Conservation (phyloP, 805 yeast genomes). For the Myxozyma neglecta region DNA sequence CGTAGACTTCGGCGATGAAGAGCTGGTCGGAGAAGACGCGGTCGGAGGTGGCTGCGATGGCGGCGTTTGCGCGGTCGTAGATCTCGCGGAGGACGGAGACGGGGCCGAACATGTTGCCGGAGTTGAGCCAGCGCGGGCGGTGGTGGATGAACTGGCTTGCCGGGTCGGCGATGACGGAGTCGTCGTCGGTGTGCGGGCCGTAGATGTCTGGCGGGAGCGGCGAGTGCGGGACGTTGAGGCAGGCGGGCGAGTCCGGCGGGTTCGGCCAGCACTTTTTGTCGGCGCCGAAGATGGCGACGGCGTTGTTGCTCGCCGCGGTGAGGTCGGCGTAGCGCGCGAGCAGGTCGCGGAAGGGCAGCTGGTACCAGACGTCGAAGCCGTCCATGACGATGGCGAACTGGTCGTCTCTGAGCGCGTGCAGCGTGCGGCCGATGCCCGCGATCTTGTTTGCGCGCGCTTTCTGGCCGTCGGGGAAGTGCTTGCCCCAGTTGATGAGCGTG, state of each 20-base stretch:
- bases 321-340: conserved; percentile 14
- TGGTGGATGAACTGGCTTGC: conserved; percentile 13
- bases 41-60: conserved; percentile 24
- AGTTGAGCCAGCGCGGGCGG: conserved; percentile 32
- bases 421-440: conserved; percentile 19
- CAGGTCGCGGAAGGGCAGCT: conserved; percentile 22
- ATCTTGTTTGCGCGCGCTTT: conserved; percentile 28
- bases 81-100: conserved; percentile 19
- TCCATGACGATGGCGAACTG: conserved; percentile 28
- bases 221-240: conserved; percentile 26
- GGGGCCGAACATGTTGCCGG: conserved; percentile 30
- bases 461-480: conserved; percentile 4
- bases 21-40: conserved; percentile 30
- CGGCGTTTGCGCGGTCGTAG: conserved; percentile 24
- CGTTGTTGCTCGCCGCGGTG: background rate
- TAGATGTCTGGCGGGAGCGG: conserved; percentile 25
- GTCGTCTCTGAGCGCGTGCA: conserved; percentile 11
- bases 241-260: conserved; percentile 23
- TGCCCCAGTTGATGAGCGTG: conserved; percentile 30
- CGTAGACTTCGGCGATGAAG: conserved; percentile 30
- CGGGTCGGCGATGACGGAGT: background rate
- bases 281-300: conserved; percentile 26
- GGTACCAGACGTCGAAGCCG: conserved; percentile 33
- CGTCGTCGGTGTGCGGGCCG: conserved; percentile 28
- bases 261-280: conserved; percentile 34